Conservation (phyloP, 805 yeast species). For the Suhomyces canberraensis region DNA sequence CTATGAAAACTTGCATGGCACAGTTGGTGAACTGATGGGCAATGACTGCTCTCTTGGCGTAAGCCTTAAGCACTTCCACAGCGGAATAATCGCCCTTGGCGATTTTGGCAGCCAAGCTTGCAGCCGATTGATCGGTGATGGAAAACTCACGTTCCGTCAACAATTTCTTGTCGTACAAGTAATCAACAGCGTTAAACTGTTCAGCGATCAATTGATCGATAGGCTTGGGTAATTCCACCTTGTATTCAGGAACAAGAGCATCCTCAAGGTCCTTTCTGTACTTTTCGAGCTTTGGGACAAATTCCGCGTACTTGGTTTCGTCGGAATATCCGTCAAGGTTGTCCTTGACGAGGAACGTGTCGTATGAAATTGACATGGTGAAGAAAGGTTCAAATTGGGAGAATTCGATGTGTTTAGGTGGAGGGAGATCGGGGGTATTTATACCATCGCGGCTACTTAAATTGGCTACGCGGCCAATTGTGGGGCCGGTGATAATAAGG, state of each 20-base stretch:
- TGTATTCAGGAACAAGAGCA: constrained; percentile 30
- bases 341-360: constrained; percentile 29
- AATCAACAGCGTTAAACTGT: constrained; percentile 37
- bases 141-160: constrained; percentile 37
- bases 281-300: constrained; percentile 46
- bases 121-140: constrained; percentile 45
- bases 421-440: too few species aligned
- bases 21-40: constrained; percentile 63
- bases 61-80: constrained; percentile 55
- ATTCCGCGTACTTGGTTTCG: constrained; percentile 37
- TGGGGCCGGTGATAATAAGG: too few species aligned
- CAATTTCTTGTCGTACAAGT: constrained; percentile 31
- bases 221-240: constrained; percentile 31
- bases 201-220: constrained; percentile 30
- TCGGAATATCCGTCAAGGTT: constrained; percentile 35
- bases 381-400: too few species aligned
- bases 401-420: too few species aligned
- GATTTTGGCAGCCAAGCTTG: constrained; percentile 40
- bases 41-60: constrained; percentile 60
- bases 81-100: constrained; percentile 47
- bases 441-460: too few species aligned
- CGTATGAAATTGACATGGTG: constrained; percentile 12
- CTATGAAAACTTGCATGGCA: constrained; percentile 58
- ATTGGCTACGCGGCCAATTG: too few species aligned
- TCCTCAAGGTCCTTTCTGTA: constrained; percentile 35